phyloP scores from a whole-genome alignment of 2,329 filamentous ascomycete species.

The Hyphodiscus sp. region DNA sequence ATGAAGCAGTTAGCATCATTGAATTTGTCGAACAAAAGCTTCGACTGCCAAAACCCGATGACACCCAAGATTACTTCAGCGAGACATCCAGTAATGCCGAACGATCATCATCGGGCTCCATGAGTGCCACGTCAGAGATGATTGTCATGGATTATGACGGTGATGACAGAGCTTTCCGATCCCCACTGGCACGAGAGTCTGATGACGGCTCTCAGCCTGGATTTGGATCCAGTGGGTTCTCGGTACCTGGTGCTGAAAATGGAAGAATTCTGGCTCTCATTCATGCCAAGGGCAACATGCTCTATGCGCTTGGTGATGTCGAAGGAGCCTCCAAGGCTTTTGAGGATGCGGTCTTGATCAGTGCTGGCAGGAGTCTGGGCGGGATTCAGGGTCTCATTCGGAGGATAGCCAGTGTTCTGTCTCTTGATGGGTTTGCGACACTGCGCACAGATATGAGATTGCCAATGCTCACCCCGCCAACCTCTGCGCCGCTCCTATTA shows the following conservation, averaged over 20 bases:
- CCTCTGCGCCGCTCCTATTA: slow-evolving; percentile 58
- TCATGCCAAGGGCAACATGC: slow-evolving; percentile 97
- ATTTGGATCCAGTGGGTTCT: slow-evolving; percentile 77
- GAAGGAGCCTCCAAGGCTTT: slow-evolving; percentile 78
- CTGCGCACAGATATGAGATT: slow-evolving; percentile 22
- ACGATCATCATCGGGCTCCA: slow-evolving; percentile 23
- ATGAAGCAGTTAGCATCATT: slow-evolving; percentile 83
- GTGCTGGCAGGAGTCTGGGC: slow-evolving; percentile 62
- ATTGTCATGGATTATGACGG: slow-evolving; percentile 26
- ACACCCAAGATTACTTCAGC: slow-evolving; percentile 49
- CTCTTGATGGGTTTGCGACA: slow-evolving; percentile 38
- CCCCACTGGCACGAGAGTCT: slow-evolving; percentile 10
- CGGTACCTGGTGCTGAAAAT: slow-evolving; percentile 79
- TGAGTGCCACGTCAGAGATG: slow-evolving; percentile 21
- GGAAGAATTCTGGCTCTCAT: slow-evolving; percentile 88
- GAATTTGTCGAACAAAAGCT: slow-evolving; percentile 74
- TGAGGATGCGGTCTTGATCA: slow-evolving; percentile 89
- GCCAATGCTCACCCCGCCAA: background rate
- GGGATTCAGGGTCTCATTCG: slow-evolving; percentile 74
- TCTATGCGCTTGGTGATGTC: slow-evolving; percentile 84
- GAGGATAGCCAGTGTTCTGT: slow-evolving; percentile 66
- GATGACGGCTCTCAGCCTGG: slow-evolving; percentile 31
- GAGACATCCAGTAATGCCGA: slow-evolving; percentile 50
- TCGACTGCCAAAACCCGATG: slow-evolving; percentile 40
- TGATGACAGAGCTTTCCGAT: slow-evolving; percentile 19